These are phyloP conservation scores for Globisporangium irregulare DNA, from an alignment of 352 stramenopile species.

Conservation along the genomic window DNA sequence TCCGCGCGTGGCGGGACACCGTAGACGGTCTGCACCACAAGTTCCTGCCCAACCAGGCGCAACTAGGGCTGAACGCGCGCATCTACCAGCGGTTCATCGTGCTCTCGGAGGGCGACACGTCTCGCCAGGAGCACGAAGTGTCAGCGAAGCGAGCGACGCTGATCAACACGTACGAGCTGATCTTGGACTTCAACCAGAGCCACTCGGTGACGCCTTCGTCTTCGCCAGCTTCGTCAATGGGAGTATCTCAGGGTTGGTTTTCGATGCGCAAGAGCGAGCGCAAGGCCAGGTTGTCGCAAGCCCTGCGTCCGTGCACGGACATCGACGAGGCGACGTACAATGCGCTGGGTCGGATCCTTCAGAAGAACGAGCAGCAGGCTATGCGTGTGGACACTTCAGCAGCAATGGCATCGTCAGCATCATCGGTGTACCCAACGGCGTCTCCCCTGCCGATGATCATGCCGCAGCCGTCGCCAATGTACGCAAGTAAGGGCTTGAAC, in stretches of 20 bases:
- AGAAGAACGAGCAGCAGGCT: background rate
- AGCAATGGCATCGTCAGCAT: background rate
- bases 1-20: constrained; percentile 13
- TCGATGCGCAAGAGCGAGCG: constrained; percentile 14
- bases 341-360: constrained; percentile 4
- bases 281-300: background rate
- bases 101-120: constrained; percentile 11
- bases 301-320: constrained; percentile 9
- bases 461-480: constrained; percentile 8
- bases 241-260: constrained; percentile 4
- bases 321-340: constrained; percentile 12
- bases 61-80: background rate
- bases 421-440: background rate
- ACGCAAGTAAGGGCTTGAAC: constrained; percentile 10
- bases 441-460: background rate
- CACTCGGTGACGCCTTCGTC: background rate
- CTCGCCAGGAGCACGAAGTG: constrained; percentile 1
- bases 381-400: background rate
- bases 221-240: background rate
- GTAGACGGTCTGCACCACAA: constrained; percentile 5
- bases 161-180: constrained; percentile 11
- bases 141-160: background rate
- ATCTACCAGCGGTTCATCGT: constrained; percentile 14
- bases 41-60: background rate
- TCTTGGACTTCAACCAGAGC: constrained; percentile 10